Evolutionary conservation across 345 rosid genomes (phyloP).

Genomic region (Eucalyptus polybractea): DNA sequence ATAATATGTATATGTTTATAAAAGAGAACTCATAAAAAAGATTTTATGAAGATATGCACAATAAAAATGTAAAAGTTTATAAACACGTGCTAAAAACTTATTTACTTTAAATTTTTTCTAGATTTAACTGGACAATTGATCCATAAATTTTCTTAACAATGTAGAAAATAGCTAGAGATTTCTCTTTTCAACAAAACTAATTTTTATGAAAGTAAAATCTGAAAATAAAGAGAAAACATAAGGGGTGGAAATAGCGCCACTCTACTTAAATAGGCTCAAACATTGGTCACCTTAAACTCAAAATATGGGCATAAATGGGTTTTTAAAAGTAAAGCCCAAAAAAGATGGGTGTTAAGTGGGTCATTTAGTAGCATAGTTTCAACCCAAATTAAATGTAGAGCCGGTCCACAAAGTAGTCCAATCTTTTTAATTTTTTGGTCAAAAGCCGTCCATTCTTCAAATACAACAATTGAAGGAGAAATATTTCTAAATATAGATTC

Average conservation of each 20-base stretch:
- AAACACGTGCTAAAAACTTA: neutral
- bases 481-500: neutral
- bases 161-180: neutral
- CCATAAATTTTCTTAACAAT: neutral
- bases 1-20: neutral
- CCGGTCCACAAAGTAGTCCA: neutral
- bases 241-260: neutral
- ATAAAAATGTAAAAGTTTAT: no score
- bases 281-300: neutral
- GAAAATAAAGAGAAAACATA: neutral
- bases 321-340: neutral
- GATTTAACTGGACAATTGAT: neutral
- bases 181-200: neutral
- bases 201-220: neutral
- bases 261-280: neutral
- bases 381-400: neutral
- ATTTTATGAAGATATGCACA: no score
- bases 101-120: no score
- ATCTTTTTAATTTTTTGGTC: neutral
- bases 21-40: neutral
- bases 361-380: neutral
- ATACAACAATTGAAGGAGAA: neutral
- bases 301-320: neutral
- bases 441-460: neutral
- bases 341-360: neutral